phyloP scores from a whole-genome alignment of 192 early-diverging fungal species.

The Entomortierella chlamydospora region DNA sequence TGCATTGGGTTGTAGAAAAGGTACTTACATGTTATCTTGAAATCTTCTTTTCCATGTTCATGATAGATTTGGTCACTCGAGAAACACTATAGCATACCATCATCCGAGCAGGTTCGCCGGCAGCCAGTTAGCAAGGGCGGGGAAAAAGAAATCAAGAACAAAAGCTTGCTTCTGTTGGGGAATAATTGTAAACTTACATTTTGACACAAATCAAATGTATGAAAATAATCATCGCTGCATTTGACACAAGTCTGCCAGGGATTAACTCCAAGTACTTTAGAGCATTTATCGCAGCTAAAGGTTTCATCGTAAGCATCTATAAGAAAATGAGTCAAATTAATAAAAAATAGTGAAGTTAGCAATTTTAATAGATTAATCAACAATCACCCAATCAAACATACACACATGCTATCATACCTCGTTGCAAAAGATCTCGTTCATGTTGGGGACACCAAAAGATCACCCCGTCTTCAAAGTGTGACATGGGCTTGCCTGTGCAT shows the following conservation, averaged over 20 bases:
- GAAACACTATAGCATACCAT: constrained; percentile 67
- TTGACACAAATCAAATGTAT: constrained; percentile 77
- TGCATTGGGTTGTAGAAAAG: too few species aligned
- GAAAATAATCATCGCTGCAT: constrained; percentile 73
- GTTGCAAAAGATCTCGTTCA: constrained; percentile 62
- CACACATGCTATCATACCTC: too few species aligned
- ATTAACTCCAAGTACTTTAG: constrained; percentile 64
- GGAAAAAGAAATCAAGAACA: neutral
- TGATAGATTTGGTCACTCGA: constrained; percentile 59
- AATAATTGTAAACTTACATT: constrained; percentile 52
- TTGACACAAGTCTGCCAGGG: constrained; percentile 72
- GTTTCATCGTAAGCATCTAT: constrained; percentile 73
- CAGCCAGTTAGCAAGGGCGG: too few species aligned
- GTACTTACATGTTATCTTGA: constrained; percentile 67
- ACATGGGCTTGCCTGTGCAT: constrained; percentile 79
- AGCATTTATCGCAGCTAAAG: constrained; percentile 79
- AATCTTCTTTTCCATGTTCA: constrained; percentile 64
- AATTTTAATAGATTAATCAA: neutral
- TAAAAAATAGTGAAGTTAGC: neutral
- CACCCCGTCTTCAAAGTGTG: constrained; percentile 80
- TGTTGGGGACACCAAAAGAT: constrained; percentile 92
- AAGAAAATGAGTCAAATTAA: neutral
- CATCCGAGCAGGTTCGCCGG: too few species aligned
- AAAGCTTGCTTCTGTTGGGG: neutral
- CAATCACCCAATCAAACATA: too few species aligned